Percentiles rank a stretch among this genome's conserved stretches.
phyloP scores from a whole-genome alignment of 371 early-diverging fungal genomes.

The Syncephalis plumigaleata region DNA sequence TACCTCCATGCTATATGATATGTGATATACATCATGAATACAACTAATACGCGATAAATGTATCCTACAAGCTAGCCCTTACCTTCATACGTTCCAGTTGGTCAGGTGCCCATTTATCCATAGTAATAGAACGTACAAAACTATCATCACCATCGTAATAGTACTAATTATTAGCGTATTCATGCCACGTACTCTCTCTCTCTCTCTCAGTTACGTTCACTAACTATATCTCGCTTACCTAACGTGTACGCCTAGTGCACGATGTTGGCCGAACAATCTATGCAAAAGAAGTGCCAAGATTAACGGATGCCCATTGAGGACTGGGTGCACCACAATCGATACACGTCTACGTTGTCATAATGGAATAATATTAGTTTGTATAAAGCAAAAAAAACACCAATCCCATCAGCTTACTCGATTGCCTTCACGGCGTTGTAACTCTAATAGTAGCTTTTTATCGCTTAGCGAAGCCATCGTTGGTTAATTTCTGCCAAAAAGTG shows the following conservation, averaged over 20 bases:
- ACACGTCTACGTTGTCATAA: slow-evolving; percentile 41
- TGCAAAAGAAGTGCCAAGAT: slow-evolving; percentile 92
- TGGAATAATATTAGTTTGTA: too few relatives aligned
- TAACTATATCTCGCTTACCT: too few relatives aligned
- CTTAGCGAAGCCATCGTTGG: too few relatives aligned
- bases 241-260: slow-evolving; percentile 88
- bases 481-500: too few relatives aligned
- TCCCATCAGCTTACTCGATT: slow-evolving; percentile 25
- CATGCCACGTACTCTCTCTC: too few relatives aligned
- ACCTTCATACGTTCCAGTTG: slow-evolving; percentile 85
- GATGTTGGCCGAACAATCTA: slow-evolving; percentile 88
- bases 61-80: slow-evolving; percentile 7
- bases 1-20: slow-evolving; percentile 64
- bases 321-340: slow-evolving; percentile 72
- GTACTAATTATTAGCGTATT: too few relatives aligned
- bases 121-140: slow-evolving; percentile 94
- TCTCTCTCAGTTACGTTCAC: too few relatives aligned
- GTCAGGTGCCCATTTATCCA: slow-evolving; percentile 97
- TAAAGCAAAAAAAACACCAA: background rate
- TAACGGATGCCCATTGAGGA: slow-evolving; percentile 90
- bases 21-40: background rate
- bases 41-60: background rate
- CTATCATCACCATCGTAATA: slow-evolving; percentile 14
- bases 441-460: slow-evolving; percentile 7
- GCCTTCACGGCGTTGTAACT: slow-evolving; percentile 48